Evolutionary conservation across 108 stramenopile genomes (phyloP), one percentile per base, ranked within the genome.

Genomic region (Mayamaea pseudoterrestris): DNA sequence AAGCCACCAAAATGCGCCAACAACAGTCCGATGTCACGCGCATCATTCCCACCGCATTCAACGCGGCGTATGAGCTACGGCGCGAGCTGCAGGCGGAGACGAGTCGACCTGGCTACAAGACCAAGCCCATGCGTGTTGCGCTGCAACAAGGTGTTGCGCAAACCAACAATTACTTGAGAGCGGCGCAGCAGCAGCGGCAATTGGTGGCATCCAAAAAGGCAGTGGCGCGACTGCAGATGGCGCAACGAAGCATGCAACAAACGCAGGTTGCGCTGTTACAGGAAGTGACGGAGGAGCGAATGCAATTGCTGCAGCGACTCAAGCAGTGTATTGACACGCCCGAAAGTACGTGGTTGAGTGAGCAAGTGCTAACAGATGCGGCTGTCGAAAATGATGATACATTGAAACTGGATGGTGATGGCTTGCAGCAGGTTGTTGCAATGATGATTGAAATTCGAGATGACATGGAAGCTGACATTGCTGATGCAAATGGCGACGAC

Each of bases 91-190:
- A 70, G 47, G 50, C 55, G 11, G 85, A 77, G 39, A 50, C 55
- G 4, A 83, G 70, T 37, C 44, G 63, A 44, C 77, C 86, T 36
- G 86, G 86, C 18, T 88, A 81, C 65, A 64, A 71, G 55, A 78
- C 66, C 17, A 66, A 74, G 48, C 51, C 60, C 13, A 62, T 76
- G 1, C 53, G 76, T 27, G 73, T 58, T n/a, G 68, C 71, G 11
- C 40, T 80, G 16, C 71, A 57, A 34, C 62, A 65, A 7, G 74
- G 69, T 7, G 76, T 76, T 2, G 66, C 49, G 13, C 31, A 40
- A 26, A 66, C 74, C 18, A 28, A 28, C 12, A 41, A 54, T 14
- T 30, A 26, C 8, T 43, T 54, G 11, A 23, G 30, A 27, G 39
- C 30, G 2, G 37, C 30, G 1, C 12, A 41, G 42, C 41, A 54